Base-by-base conservation (phyloP, 2,329 filamentous ascomycete species). In the Pyrenochaeta sp. region DNA sequence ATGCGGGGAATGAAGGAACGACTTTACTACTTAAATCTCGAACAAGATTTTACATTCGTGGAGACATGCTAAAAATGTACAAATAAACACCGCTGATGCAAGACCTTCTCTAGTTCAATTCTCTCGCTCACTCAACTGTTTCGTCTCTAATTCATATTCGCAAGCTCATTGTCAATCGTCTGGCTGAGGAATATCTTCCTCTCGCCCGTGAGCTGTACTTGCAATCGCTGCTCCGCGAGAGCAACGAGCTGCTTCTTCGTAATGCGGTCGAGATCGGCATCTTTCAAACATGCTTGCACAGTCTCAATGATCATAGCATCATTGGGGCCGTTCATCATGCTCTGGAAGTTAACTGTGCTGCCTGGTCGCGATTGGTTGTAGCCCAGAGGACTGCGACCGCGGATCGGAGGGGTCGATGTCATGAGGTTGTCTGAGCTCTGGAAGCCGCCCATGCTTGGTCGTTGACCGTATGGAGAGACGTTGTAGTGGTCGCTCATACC, bases 231-330 rank as follows among this genome's bases (percentile, higher is more conserved):
- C 81, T 99, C 95, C 12, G 97, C 93, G 44, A 98, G 85, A 3
- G 91, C 93, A 77, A 82, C 82, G 75, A 88, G 81, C 81, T 98
- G 94, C 82, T 99, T 99, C 88, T 98, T 99, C 6, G 95, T 99
- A 47, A 98, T 92, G n/a, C 86, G 94, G 76, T 99, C 95, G 42
- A 99, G 84, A 77, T 99, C 94, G 0, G 97, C 93, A 72, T 97
- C 94, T 15, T 84, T 81, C 61, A 99, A 83, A 68, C 95, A 95
- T 50, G 85, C 83, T 71, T 92, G 90, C 61, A 98, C 94, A 1
- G 91, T 91, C 60, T 96, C 91, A 19, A 92, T 85, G 64, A 99
- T 97, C 59, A 88, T 85, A 45, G 82, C 83, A 70, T 98, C 93
- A 65, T 90, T 91, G 0, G 92, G 91, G 0, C 91, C 92, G 25